Evolutionary conservation across 306 rosid species (phyloP), one percentile per base, ranked within the genome.

Genomic region (Trifolium fragiferum): DNA sequence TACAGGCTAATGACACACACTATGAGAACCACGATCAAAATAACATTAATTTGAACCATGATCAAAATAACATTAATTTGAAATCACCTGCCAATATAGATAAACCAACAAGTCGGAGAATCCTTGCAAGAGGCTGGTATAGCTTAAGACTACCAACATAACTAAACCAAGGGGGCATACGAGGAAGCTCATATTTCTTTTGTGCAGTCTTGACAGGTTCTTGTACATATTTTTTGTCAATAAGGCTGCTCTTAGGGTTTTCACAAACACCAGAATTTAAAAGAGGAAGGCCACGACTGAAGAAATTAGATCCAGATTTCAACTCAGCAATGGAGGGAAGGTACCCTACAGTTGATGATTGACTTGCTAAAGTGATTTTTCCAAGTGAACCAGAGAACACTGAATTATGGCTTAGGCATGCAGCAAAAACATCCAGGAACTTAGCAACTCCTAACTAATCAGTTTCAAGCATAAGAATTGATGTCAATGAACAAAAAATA

Each of bases 131-230:
- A 66, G 90, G 85, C 83, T 88, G 80, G 81, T 93, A 93, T 57
- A 88, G 81, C 65, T 84, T 91, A 35, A 8, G 76, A 82, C 90
- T 87, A 47, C 98, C 96, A 76, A 85, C 78, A 67, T 81, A 74
- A 70, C 77, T 73, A 81, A 91, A 93, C 98, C 98, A 93, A 75
- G 98, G 94, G 83, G 98, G 98, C 96, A 89, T 90, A 68, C 86
- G 90, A 23, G 98, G 97, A 79, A 93, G 91, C 74, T 83, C 88
- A 49, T 80, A 85, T 43, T 65, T 79, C 76, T 77, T 78, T 76
- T 78, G 82, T 53, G 72, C 69, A 68, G 46, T 67, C 66, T 78
- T 74, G 58, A 59, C 64, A 23, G 68, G 67, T 50, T 80, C 72
- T 63, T 80, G 84, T 70, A 70, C 16, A 74, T 50, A 76, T 60